Evolutionary conservation across 805 yeast genomes (phyloP).

Genomic region (Metschnikowia lunata): DNA sequence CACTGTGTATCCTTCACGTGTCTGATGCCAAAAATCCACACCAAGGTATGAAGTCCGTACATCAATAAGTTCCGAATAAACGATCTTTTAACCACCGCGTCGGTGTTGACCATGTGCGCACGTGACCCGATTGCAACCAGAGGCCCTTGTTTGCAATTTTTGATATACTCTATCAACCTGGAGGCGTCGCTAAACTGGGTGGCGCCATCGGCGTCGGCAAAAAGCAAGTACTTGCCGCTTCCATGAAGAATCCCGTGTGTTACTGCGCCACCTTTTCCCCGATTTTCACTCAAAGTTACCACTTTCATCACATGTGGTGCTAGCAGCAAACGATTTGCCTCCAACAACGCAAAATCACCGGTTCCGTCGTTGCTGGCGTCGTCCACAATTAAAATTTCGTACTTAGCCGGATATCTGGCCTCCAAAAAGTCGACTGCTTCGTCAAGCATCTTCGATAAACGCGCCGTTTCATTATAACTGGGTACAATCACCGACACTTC

Average conservation of each 20-base stretch:
- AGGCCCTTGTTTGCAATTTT: slow-evolving; percentile 29
- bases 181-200: slow-evolving; percentile 68
- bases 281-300: slow-evolving; percentile 61
- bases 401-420: slow-evolving; percentile 31
- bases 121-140: slow-evolving; percentile 86
- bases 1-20: slow-evolving; percentile 92
- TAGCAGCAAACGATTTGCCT: slow-evolving; percentile 47
- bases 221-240: slow-evolving; percentile 69
- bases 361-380: slow-evolving; percentile 90
- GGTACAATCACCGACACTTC: slow-evolving; percentile 81
- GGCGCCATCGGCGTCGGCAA: slow-evolving; percentile 99
- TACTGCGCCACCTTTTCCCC: slow-evolving; percentile 95
- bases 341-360: slow-evolving; percentile 60
- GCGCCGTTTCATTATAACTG: slow-evolving; percentile 80
- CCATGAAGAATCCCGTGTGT: slow-evolving; percentile 81
- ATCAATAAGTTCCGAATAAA: slow-evolving; percentile 83
- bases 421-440: slow-evolving; percentile 60
- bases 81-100: slow-evolving; percentile 93
- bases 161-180: slow-evolving; percentile 45
- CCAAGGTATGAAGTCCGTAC: slow-evolving; percentile 86
- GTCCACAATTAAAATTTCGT: slow-evolving; percentile 84
- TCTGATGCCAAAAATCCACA: slow-evolving; percentile 84
- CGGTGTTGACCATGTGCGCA: slow-evolving; percentile 94
- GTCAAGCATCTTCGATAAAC: slow-evolving; percentile 67
- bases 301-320: slow-evolving; percentile 64